Conservation (phyloP, 1,284 basidiomycete species). For the Meira nashicola region DNA sequence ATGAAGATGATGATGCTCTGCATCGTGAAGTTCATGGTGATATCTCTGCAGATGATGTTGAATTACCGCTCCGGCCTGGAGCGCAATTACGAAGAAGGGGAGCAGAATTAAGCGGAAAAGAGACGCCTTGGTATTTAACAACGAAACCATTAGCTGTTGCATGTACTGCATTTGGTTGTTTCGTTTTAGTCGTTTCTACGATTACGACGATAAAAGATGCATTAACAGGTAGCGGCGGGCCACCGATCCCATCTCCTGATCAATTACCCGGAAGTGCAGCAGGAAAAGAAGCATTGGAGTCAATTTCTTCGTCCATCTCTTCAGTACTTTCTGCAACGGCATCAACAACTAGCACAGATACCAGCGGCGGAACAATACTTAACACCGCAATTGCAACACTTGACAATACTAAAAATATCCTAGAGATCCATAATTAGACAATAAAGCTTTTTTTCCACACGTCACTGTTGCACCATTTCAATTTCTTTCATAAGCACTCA, state of each 20-base stretch:
- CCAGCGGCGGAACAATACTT: not conserved
- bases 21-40: slow-evolving; percentile 8
- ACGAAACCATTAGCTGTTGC: slow-evolving; percentile 44
- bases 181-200: slow-evolving; percentile 36
- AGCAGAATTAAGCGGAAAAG: not conserved
- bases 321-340: not conserved
- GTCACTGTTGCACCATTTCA: not conserved
- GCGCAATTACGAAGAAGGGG: slow-evolving; percentile 22
- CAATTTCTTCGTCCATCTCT: too few relatives aligned
- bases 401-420: not conserved
- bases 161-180: slow-evolving; percentile 44
- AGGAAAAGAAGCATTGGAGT: too few relatives aligned
- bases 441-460: not conserved
- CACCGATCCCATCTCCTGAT: slow-evolving; percentile 60
- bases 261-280: slow-evolving; percentile 60
- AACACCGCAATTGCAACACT: not conserved
- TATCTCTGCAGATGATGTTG: slow-evolving; percentile 34
- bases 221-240: slow-evolving; percentile 63
- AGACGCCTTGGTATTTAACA: slow-evolving; percentile 39
- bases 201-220: slow-evolving; percentile 37
- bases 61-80: slow-evolving; percentile 47
- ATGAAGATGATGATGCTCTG: slow-evolving; percentile 22
- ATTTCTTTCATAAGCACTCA: not conserved
- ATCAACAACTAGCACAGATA: not conserved
- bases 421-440: not conserved